These are phyloP conservation scores for Neurospora pannonica DNA, from an alignment of 495 filamentous ascomycete genomes.

Conservation along the genomic window DNA sequence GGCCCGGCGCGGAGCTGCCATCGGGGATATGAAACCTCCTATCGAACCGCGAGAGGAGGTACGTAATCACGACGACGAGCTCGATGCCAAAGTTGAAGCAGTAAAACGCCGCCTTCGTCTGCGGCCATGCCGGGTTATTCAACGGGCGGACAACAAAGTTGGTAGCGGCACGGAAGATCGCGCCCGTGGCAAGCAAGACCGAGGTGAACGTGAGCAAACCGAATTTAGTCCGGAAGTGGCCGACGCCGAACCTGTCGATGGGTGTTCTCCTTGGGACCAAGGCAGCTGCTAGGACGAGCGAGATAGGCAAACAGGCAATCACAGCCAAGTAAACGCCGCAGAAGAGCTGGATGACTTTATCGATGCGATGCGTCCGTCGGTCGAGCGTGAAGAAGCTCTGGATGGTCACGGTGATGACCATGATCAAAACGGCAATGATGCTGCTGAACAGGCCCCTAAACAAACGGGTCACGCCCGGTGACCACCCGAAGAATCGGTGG, in stretches of 20 bases:
- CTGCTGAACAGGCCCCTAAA: conserved; percentile 54
- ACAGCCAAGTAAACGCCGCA: conserved; percentile 58
- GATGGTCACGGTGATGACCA: conserved; percentile 59
- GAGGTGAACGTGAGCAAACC: conserved; percentile 48
- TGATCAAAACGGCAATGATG: conserved; percentile 50
- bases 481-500: conserved; percentile 65
- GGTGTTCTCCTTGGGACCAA: conserved; percentile 41
- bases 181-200: conserved; percentile 56
- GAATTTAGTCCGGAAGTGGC: conserved; percentile 55
- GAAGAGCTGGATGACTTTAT: conserved; percentile 57
- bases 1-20: conserved; percentile 30
- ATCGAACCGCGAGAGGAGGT: conserved; percentile 59
- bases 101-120: conserved; percentile 66
- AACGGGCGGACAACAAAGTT: conserved; percentile 45
- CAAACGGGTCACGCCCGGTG: conserved; percentile 30
- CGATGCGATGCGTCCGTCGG: conserved; percentile 33
- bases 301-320: conserved; percentile 66
- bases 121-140: conserved; percentile 54
- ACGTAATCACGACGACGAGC: conserved; percentile 54
- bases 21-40: conserved; percentile 62
- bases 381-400: conserved; percentile 59
- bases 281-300: conserved; percentile 42
- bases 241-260: conserved; percentile 63
- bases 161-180: conserved; percentile 54
- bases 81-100: conserved; percentile 70